Base-by-base conservation (phyloP, 2,329 filamentous ascomycete species). In the Tolypocladium amazonense region DNA sequence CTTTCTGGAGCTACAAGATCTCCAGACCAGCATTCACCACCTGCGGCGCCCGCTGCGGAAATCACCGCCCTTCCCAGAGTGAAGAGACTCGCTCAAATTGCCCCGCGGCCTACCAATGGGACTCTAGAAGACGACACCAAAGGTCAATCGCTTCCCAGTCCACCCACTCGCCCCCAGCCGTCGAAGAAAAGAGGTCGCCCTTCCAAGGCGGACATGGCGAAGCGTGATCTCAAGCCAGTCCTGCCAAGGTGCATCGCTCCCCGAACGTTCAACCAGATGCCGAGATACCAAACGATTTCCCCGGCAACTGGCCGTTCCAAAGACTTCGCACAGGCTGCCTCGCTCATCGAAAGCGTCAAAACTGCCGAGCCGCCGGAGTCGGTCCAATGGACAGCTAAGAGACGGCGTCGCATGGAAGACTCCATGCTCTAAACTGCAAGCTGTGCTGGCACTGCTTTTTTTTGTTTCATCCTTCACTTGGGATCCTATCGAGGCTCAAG, bases 131-230 rank as follows among this genome's bases (percentile, higher is more conserved):
- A 52, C 18, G 56, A 59, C 1, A n/a, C 11, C 23, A 41, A 27
- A 37, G 37, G 33, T 15, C 50, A 14, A n/a, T 25, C 7, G 7
- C 39, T 3, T 38, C 18, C 56, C 38, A 25, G 20, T 47, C 23
- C 15, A 4, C 38, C 25, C 35, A 33, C 47, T 53, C 55, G 27
- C 23, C 41, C 14, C 54, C 58, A 33, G 38, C 55, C 59, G 2
- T 62, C 70, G n/a, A 77, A 73, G 64, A 79, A 79, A 66, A 73
- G 77, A 61, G 78, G 78, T 2, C 72, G 78, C 45, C 78, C 78
- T 5, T 75, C 77, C 14, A 74, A 77, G 59, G 72, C 75, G 15
- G 77, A 79, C 59, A 77, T 75, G 63, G 75, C 69, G 18, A 71
- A 67, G 57, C 58, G 64, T 15, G 65, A 70, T 56, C 65, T 70